phyloP scores from a whole-genome alignment of 768 basidiomycete species.

The Chalciporus chontae region DNA sequence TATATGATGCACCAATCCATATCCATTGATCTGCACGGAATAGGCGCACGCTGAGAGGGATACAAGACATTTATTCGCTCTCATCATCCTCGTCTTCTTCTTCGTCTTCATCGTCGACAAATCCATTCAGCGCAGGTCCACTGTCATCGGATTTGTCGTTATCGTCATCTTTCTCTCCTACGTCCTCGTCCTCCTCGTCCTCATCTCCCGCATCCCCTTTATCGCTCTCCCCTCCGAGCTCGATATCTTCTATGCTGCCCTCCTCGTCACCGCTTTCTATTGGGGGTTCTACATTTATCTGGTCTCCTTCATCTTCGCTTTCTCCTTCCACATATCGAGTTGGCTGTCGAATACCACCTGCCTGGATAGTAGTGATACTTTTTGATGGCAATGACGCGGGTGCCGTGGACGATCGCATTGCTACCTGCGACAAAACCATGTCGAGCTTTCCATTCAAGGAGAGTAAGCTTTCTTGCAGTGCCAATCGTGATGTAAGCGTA shows the following conservation, averaged over 20 bases:
- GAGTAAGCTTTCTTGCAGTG: slow-evolving; percentile 80
- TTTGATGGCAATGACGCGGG: slow-evolving; percentile 52
- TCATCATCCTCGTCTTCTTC: slow-evolving; percentile 47
- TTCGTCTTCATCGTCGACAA: slow-evolving; percentile 63
- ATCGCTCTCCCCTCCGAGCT: slow-evolving; percentile 63
- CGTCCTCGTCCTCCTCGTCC: slow-evolving; percentile 38
- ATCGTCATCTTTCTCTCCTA: slow-evolving; percentile 43
- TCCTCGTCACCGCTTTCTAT: slow-evolving; percentile 63
- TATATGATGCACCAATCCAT: slow-evolving; percentile 1
- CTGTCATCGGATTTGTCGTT: slow-evolving; percentile 38
- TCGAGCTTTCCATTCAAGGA: slow-evolving; percentile 88
- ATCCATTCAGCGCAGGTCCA: slow-evolving; percentile 42
- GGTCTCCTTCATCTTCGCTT: slow-evolving; percentile 64
- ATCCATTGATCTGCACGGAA: not conserved
- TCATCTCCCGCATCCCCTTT: slow-evolving; percentile 41
- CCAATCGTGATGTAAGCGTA: slow-evolving; percentile 72
- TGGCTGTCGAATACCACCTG: slow-evolving; percentile 38
- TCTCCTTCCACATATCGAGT: slow-evolving; percentile 76
- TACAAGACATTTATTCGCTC: slow-evolving; percentile 37
- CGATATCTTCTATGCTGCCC: slow-evolving; percentile 77
- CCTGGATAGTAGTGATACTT: slow-evolving; percentile 34
- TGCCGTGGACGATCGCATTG: slow-evolving; percentile 74
- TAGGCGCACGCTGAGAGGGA: not conserved
- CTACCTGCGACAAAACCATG: slow-evolving; percentile 91
- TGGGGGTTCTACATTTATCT: slow-evolving; percentile 56